Percentiles rank a stretch among this genome's conserved stretches.
These are phyloP conservation scores for Solanum bulbocastanum DNA, from an alignment of 257 asterid genomes.

Conservation along the genomic window DNA sequence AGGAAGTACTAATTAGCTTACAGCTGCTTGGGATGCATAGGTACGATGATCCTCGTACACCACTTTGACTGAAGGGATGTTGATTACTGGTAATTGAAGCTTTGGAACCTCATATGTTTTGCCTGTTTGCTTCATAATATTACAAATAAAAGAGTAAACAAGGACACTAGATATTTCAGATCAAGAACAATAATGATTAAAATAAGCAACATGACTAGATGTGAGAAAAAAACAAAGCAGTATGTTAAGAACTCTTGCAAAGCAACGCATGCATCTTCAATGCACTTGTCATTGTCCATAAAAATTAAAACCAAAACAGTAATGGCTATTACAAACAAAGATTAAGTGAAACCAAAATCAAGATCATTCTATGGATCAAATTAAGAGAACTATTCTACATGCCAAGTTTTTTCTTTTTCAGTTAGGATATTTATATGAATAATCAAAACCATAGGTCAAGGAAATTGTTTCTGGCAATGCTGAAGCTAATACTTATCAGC, in stretches of 20 bases:
- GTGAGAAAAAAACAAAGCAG: neutral
- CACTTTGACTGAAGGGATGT: slow-evolving; percentile 51
- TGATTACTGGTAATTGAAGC: slow-evolving; percentile 85
- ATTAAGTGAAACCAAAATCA: neutral
- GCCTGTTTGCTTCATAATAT: slow-evolving; percentile 69
- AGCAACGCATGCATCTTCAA: neutral
- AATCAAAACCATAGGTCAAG: neutral
- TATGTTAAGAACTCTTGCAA: neutral
- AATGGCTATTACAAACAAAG: neutral
- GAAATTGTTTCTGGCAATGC: neutral
- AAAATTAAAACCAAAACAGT: neutral
- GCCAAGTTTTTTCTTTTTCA: neutral
- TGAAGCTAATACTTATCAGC: neutral
- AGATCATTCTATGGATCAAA: neutral
- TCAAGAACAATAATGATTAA: neutral
- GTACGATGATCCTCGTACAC: slow-evolving; percentile 92
- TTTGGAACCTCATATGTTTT: slow-evolving; percentile 64
- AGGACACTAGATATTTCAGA: neutral
- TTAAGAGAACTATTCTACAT: neutral
- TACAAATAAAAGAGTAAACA: slow-evolving; percentile 12
- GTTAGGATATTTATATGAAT: neutral
- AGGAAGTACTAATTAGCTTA: slow-evolving; percentile 30
- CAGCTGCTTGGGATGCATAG: slow-evolving; percentile 79
- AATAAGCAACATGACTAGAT: neutral
- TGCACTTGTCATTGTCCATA: neutral